Base-by-base conservation (phyloP, 1,139 yeast species). In the Zygoascus sp. region DNA sequence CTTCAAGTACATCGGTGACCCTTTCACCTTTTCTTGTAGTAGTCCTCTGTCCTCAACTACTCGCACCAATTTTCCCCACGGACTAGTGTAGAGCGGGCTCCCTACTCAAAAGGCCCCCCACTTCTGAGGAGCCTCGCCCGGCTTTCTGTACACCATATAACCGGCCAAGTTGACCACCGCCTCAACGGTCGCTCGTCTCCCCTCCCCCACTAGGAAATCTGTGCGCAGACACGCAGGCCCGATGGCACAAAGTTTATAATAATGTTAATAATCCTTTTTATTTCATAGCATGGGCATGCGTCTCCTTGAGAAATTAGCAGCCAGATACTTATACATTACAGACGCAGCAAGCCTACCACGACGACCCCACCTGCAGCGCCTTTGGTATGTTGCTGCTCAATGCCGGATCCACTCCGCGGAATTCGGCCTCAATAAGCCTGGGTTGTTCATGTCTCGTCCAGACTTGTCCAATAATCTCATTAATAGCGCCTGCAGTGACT, bases 341-440 rank as follows among this genome's bases (percentile, higher is more conserved):
- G n/a, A n/a, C n/a, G n/a, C n/a, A n/a, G n/a, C n/a, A 21, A n/a
- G 10, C 7, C 20, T 47, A 57, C 61, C 61, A 58, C 32, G 49
- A 48, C 8, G 61, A 57, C 6, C 61, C 61, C 8, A 58, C 49
- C 13, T 50, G 49, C 17, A 58, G 41, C 2, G 59, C 60, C 10
- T 49, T 49, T 39, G 52, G 47, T 22, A 46, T 39, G 13, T 25
- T 28, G 11, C 23, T 20, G 21, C n/a, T 28, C 21, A 36, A 17
- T 20, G 25, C 19, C 25, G 32, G 36, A 11, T 47, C 55, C 11
- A 58, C 50, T 5, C 45, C 50, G 1, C 53, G 51, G 51, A 53
- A 57, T 22, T 50, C 48, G 8, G 57, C 51, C 1, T 45, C 37
- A 7, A 53, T 38, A n/a, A 57, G 50, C 23, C 50, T 17, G 34